Conservation (phyloP, 306 rosid genomes). For the Oemleria cerasiformis region DNA sequence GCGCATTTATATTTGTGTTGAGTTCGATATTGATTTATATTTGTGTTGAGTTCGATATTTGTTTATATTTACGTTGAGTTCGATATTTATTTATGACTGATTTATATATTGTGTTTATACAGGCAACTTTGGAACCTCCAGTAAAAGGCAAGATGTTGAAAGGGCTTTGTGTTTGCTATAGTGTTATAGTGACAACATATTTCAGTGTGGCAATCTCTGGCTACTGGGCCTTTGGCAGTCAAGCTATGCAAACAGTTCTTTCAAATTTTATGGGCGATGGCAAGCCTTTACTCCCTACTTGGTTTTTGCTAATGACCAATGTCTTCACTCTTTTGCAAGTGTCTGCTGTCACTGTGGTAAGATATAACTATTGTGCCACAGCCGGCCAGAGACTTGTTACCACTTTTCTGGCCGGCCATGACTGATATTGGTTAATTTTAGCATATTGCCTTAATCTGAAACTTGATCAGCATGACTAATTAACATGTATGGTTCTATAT, state of each 20-base stretch:
- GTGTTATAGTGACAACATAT: conserved; percentile 49
- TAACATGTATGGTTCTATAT: too few relatives aligned
- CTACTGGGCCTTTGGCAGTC: conserved; percentile 87
- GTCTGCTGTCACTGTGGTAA: conserved; percentile 62
- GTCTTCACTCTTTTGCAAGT: conserved; percentile 59
- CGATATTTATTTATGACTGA: too few relatives aligned
- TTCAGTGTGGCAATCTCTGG: conserved; percentile 67
- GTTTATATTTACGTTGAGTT: too few relatives aligned
- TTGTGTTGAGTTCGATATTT: too few relatives aligned
- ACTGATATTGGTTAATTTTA: too few relatives aligned
- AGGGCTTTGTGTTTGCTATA: conserved; percentile 67
- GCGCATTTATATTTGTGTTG: too few relatives aligned
- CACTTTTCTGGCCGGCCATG: too few relatives aligned
- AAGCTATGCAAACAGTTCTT: conserved; percentile 46
- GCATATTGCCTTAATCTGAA: too few relatives aligned
- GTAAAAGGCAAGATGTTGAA: conserved; percentile 79
- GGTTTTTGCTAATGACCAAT: conserved; percentile 71
- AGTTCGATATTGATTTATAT: too few relatives aligned
- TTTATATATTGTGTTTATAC: not conserved
- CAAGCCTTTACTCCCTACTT: conserved; percentile 48
- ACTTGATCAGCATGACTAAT: too few relatives aligned
- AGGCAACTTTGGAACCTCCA: conserved; percentile 85
- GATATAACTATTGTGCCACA: too few relatives aligned
- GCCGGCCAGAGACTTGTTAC: too few relatives aligned
- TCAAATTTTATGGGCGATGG: conserved; percentile 40